A percentile compares a stretch with the other conserved stretches of the same genome.
phyloP scores from a whole-genome alignment of 1,139 yeast genomes.

The Sugiyamaella xylanicola region DNA sequence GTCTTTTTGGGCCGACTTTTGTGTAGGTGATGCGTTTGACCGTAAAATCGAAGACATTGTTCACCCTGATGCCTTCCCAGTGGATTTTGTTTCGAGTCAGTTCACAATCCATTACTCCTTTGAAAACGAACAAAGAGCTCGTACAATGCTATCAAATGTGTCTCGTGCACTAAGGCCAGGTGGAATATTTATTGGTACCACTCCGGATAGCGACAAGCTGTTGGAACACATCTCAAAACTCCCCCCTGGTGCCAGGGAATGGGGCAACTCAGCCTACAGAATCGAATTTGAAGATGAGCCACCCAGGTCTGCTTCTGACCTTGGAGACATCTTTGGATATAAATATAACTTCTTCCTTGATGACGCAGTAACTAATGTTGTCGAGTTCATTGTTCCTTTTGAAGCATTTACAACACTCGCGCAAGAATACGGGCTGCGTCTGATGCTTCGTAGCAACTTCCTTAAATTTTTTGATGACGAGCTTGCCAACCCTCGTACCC shows the following conservation, averaged over 20 bases:
- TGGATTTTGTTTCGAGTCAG: constrained; percentile 86
- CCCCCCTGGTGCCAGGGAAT: constrained; percentile 45
- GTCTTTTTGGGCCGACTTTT: constrained; percentile 69
- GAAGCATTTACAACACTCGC: constrained; percentile 81
- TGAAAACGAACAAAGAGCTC: constrained; percentile 78
- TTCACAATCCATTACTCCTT: constrained; percentile 95
- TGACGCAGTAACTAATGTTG: constrained; percentile 96
- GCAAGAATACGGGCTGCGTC: constrained; percentile 75
- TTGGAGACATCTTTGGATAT: constrained; percentile 80
- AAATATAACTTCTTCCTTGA: constrained; percentile 76
- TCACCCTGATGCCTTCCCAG: constrained; percentile 73
- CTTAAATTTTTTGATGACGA: constrained; percentile 81
- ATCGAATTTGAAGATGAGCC: constrained; percentile 78
- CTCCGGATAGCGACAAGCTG: constrained; percentile 88
- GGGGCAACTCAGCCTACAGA: constrained; percentile 84
- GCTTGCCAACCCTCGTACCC: constrained; percentile 65
- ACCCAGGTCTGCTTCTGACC: constrained; percentile 63
- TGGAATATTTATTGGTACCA: constrained; percentile 88
- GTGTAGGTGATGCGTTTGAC: constrained; percentile 91
- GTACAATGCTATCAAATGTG: constrained; percentile 71
- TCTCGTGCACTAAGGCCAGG: constrained; percentile 75
- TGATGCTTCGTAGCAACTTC: constrained; percentile 75
- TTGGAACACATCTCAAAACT: constrained; percentile 53
- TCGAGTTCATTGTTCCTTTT: constrained; percentile 97
- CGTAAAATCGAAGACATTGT: constrained; percentile 70